Evolutionary conservation across 257 asterid species (phyloP).

Genomic region (Nicotiana noctiflora): DNA sequence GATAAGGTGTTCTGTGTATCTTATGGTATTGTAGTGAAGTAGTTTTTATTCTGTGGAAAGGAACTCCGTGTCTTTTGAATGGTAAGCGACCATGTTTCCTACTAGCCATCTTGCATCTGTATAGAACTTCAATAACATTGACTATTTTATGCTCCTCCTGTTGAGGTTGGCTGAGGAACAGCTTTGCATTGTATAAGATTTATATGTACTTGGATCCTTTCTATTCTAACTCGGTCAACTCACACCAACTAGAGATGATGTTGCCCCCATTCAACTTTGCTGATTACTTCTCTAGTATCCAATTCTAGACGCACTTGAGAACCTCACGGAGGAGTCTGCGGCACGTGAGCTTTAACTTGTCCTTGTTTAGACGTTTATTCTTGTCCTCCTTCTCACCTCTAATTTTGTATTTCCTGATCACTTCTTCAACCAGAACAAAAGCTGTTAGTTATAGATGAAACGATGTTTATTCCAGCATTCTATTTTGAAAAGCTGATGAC

Average conservation of each 20-base stretch:
- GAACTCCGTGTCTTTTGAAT: not conserved
- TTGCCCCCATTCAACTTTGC: not conserved
- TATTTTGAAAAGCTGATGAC: not conserved
- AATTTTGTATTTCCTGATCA: not conserved
- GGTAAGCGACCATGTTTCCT: not conserved
- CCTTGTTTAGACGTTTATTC: not conserved
- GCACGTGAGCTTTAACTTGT: not conserved
- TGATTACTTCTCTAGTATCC: not conserved
- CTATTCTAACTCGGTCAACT: not conserved
- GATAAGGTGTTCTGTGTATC: not conserved
- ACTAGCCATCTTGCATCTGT: not conserved
- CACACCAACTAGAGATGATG: not conserved
- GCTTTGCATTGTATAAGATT: not conserved
- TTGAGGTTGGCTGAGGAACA: not conserved
- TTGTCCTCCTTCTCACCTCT: not conserved
- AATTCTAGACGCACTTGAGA: not conserved
- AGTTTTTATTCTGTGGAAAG: not conserved
- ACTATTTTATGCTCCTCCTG: not conserved
- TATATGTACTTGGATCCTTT: not conserved
- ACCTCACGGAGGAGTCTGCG: not conserved
- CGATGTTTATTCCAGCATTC: not conserved
- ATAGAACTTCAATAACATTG: not conserved
- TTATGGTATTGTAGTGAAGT: not conserved
- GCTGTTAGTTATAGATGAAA: not conserved
- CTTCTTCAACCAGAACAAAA: not conserved